These are phyloP conservation scores for Eucalyptus erythrocorys DNA, from an alignment of 345 rosid genomes.

Conservation along the genomic window DNA sequence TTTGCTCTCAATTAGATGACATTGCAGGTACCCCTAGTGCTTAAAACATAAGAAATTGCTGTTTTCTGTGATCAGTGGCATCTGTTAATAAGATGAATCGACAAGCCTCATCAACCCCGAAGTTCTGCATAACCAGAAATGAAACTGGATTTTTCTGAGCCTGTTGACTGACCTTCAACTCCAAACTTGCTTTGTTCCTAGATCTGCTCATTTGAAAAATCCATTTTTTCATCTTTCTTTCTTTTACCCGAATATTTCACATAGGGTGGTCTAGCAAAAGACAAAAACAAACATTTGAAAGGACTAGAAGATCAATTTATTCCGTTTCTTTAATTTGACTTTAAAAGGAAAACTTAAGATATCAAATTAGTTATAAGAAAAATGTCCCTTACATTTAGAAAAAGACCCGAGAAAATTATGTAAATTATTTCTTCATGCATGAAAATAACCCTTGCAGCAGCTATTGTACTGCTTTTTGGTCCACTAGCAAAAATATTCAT, in stretches of 20 bases:
- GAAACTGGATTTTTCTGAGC: not conserved
- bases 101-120: not conserved
- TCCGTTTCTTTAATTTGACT: not conserved
- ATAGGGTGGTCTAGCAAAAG: not conserved
- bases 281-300: not conserved
- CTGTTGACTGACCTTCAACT: not conserved
- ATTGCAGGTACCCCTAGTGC: not conserved
- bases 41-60: not conserved
- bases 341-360: not conserved
- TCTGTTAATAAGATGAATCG: not conserved
- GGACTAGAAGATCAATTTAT: not conserved
- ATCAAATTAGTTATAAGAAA: not conserved
- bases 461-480: not conserved
- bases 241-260: not conserved
- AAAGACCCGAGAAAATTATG: not conserved
- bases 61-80: not conserved
- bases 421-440: not conserved
- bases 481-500: not conserved
- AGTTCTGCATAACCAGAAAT: not conserved
- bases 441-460: not conserved
- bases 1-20: not conserved
- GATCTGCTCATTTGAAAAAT: not conserved
- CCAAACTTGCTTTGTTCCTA: not conserved
- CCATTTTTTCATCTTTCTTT: not conserved
- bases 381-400: not conserved